Conservation (phyloP, 495 filamentous ascomycete species). For the Aspergillus mulundensis region DNA sequence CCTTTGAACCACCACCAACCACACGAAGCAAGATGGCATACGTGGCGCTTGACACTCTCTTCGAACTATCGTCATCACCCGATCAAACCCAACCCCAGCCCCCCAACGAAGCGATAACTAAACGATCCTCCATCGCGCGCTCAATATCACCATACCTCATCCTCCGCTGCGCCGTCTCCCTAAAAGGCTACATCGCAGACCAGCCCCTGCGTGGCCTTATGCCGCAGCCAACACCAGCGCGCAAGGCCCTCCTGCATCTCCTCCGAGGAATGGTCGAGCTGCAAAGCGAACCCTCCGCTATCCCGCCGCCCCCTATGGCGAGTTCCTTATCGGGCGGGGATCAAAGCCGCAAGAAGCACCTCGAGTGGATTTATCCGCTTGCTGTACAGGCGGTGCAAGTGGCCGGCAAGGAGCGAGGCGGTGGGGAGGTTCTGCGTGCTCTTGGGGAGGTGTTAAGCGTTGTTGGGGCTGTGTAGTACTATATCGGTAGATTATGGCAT, state of each 20-base stretch:
- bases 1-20: slow-evolving; percentile 60
- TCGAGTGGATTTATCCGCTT: slow-evolving; percentile 80
- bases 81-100: background rate
- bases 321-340: background rate
- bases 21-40: slow-evolving; percentile 71
- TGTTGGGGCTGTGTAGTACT: slow-evolving; percentile 42
- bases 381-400: slow-evolving; percentile 65
- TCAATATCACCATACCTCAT: slow-evolving; percentile 81
- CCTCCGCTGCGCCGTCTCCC: slow-evolving; percentile 69
- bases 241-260: slow-evolving; percentile 71
- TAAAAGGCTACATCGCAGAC: slow-evolving; percentile 83
- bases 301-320: slow-evolving; percentile 52
- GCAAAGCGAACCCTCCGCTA: slow-evolving; percentile 65
- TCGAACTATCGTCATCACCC: slow-evolving; percentile 58
- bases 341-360: slow-evolving; percentile 58
- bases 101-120: background rate
- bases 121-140: slow-evolving; percentile 59
- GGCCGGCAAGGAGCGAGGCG: slow-evolving; percentile 57
- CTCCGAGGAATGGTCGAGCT: slow-evolving; percentile 61
- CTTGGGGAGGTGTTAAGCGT: slow-evolving; percentile 65
- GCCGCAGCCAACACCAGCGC: slow-evolving; percentile 81
- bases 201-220: slow-evolving; percentile 88
- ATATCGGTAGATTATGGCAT: background rate
- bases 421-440: slow-evolving; percentile 54
- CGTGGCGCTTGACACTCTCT: slow-evolving; percentile 74